phyloP scores from a whole-genome alignment of 1,284 basidiomycete genomes.

The Moesziomyces globuligerus region DNA sequence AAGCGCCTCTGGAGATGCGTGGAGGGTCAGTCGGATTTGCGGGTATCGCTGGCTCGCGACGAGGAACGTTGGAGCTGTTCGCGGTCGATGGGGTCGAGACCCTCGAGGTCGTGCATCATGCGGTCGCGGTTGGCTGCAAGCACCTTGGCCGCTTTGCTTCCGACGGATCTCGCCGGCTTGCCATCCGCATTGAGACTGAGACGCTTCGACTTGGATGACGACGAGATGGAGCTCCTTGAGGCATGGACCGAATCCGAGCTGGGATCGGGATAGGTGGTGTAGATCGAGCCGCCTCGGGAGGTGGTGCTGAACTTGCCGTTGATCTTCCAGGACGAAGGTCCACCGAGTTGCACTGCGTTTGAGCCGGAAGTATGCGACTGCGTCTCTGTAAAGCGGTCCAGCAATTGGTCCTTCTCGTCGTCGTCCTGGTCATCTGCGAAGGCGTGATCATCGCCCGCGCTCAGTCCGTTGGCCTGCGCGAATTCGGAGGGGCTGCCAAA shows the following conservation, averaged over 20 bases:
- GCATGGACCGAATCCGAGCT: conserved; percentile 7
- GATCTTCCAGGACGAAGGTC: conserved; percentile 38
- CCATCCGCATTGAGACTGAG: conserved; percentile 6
- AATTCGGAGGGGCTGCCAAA: conserved; percentile 39
- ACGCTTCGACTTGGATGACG: conserved; percentile 22
- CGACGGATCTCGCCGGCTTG: conserved; percentile 17
- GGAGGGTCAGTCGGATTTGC: conserved; percentile 36
- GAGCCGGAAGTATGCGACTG: conserved; percentile 18
- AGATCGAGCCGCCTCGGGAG: conserved; percentile 27
- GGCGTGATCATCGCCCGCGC: conserved; percentile 9
- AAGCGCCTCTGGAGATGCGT: background rate
- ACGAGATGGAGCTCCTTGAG: conserved; percentile 6
- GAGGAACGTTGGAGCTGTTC: conserved; percentile 37
- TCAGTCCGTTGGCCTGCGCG: conserved; percentile 17
- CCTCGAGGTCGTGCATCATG: conserved; percentile 40
- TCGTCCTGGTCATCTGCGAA: conserved; percentile 6
- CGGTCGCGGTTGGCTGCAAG: conserved; percentile 22
- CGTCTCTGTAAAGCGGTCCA: conserved; percentile 32
- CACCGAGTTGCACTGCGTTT: background rate
- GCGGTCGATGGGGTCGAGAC: conserved; percentile 33
- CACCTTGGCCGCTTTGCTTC: conserved; percentile 40
- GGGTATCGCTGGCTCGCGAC: conserved; percentile 29
- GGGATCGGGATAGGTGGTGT: conserved; percentile 34
- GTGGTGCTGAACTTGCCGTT: conserved; percentile 44
- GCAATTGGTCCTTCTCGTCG: conserved; percentile 41